These are phyloP conservation scores for Coemansia sp. DNA, from an alignment of 192 early-diverging fungal species.

Conservation along the genomic window DNA sequence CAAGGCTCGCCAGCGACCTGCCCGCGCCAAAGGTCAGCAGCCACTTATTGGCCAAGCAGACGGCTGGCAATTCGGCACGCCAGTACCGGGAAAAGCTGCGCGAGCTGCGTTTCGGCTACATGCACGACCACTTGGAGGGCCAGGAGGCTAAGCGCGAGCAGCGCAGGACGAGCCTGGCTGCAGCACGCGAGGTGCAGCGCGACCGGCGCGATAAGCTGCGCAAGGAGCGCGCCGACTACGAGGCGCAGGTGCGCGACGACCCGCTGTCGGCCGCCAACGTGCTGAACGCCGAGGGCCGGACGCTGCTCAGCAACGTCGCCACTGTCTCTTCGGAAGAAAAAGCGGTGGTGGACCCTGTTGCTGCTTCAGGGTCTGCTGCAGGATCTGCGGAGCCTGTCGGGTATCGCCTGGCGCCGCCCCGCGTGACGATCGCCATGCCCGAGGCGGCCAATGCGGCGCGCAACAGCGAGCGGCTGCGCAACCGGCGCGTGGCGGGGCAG, in stretches of 20 bases:
- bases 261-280: constrained; percentile 56
- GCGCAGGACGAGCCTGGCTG: background rate
- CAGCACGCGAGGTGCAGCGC: background rate
- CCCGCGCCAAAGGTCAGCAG: constrained; percentile 14
- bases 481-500: constrained; percentile 14
- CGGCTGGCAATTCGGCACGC: constrained; percentile 11
- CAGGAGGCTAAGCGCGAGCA: constrained; percentile 23
- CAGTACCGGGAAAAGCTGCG: constrained; percentile 36
- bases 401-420: constrained; percentile 38
- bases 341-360: too few relatives aligned
- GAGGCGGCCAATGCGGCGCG: constrained; percentile 36
- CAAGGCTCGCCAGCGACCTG: constrained; percentile 14
- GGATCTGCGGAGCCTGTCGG: constrained; percentile 11
- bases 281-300: constrained; percentile 51
- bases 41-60: constrained; percentile 3
- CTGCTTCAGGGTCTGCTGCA: too few relatives aligned
- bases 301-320: constrained; percentile 26
- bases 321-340: background rate
- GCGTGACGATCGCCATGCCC: constrained; percentile 33
- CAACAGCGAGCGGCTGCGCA: constrained; percentile 26
- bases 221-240: constrained; percentile 29
- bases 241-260: constrained; percentile 34
- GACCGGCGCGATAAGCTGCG: constrained; percentile 24
- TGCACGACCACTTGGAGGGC: constrained; percentile 14
- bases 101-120: constrained; percentile 35